Evolutionary conservation across 2,329 filamentous ascomycete genomes (phyloP).

Genomic region (Periconia sp.): DNA sequence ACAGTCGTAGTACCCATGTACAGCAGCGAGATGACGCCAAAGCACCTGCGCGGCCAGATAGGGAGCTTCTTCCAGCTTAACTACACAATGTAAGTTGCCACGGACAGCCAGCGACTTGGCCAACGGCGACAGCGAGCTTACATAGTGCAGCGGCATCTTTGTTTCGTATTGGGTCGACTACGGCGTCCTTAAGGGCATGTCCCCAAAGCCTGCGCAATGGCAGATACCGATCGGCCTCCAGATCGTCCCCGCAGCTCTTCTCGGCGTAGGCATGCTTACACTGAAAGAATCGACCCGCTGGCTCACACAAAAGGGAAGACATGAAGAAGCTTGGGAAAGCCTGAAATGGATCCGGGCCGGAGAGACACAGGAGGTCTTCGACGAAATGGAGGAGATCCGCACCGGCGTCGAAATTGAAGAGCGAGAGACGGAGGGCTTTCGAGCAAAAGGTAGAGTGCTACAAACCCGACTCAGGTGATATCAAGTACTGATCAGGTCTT

Average conservation of each 20-base stretch:
- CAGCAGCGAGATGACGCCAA: conserved; percentile 54
- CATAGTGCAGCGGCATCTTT: conserved; percentile 56
- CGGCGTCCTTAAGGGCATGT: conserved; percentile 46
- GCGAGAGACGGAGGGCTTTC: conserved; percentile 53
- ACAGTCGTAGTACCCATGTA: conserved; percentile 48
- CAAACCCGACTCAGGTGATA: not conserved
- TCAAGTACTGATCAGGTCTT: too few species aligned
- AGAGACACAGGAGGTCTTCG: conserved; percentile 39
- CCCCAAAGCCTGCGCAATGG: conserved; percentile 54
- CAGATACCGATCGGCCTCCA: conserved; percentile 60
- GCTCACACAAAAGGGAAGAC: conserved; percentile 67
- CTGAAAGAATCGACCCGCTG: conserved; percentile 63
- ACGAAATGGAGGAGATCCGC: conserved; percentile 60
- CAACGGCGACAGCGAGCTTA: conserved; percentile 54
- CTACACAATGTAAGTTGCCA: conserved; percentile 50
- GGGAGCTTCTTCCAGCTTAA: conserved; percentile 59
- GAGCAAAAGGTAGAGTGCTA: conserved; percentile 24
- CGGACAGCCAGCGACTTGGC: not conserved
- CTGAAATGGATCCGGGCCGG: conserved; percentile 60
- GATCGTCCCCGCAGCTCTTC: conserved; percentile 36
- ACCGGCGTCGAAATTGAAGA: conserved; percentile 54
- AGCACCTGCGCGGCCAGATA: conserved; percentile 52
- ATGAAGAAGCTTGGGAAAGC: conserved; percentile 64
- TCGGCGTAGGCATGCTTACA: conserved; percentile 37
- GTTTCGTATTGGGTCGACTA: conserved; percentile 63